Base-by-base conservation (phyloP, 1,284 basidiomycete genomes). In the Coniferiporia weirii region DNA sequence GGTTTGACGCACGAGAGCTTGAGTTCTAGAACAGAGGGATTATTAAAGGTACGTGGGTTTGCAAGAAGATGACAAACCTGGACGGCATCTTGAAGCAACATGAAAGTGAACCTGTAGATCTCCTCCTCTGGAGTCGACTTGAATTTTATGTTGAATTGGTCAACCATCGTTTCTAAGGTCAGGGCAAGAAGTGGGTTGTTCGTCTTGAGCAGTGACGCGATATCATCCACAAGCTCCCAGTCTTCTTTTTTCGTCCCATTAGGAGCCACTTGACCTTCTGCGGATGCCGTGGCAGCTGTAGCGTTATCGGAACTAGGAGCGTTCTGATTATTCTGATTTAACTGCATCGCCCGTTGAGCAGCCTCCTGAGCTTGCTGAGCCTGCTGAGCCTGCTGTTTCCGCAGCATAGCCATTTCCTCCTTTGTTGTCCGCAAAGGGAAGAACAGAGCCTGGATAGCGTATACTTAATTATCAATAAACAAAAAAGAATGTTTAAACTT, bases 91-190 rank as follows among this genome's bases (percentile, higher is more conserved):
- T 80, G 89, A 68, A 84, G 84, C 43, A 98, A 75, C 70, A 95
- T 89, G 63, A 87, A 91, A 47, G 95, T 87, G 65, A 95, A 84
- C 15, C 97, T 86, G 75, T 98, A 98, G 17, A 95, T 89, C 66
- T 99, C 96, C 72, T 99, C 97, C 65, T 99, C 97, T 1, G 87
- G 83, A 6, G 84, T 82, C 1, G 92, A 84, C 73, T 98, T 98
- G 78, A 98, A 98, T 49, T 95, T 85, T 63, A 88, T 84, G 46
- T 87, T 82, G 65, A 99, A 91, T 73, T 99, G 96, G 68, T 99
- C 97, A 19, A 97, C 92, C 80, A 99, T 92, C 51, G 95, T 97
- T 75, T 99, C 97, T 80, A 99, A 83, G 57, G 93, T 97, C 35
- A 98, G 78, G 27, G 96, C 93, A 20, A 99, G 81, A 15, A 99